Base-by-base conservation (phyloP, 371 early-diverging fungal species). In the Mycotypha africana region DNA sequence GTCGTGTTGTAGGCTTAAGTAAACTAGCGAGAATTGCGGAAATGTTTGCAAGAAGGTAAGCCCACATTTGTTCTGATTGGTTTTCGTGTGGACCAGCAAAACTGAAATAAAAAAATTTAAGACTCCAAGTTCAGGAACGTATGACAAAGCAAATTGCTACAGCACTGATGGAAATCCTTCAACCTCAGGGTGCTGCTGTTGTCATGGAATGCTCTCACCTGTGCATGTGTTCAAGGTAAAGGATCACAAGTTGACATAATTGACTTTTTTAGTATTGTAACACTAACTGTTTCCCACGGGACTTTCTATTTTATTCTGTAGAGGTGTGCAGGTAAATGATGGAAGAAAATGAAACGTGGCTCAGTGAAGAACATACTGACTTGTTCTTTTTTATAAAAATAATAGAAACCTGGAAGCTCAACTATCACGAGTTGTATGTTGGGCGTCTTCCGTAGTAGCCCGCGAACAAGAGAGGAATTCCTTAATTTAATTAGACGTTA, bases 1-100 rank as follows among this genome's bases (percentile, higher is more conserved):
- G 90, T 42, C 82, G 87, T 20, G 98, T 98, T 3, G 77, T 98
- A 38, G 99, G 99, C 16, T 76, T 98, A 46, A 90, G 91, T 70
- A 98, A 98, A 64, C 76, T 98, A 49, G 99, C 98, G 7, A 82
- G 99, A 25, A 85, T 98, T 43, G 97, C 99, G 4, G 99, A 98
- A 65, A 93, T 95, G 93, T 95, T 95, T 65, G 79, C 85, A 39
- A 85, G 97, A 57, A 58, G 70, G 65, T 69, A 54, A 33, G 15
- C 34, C 7, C 9, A 33, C 14, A 28, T 12, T 6, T 6, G 8
- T 28, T 28, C 30, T 28, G 8, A 6, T 28, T 6, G 6, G 8
- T 8, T 8, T 8, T 12, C 30, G 12, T 28, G 30, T 28, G 6
- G 6, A 8, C 12, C 12, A 6, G 6, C 12, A 28, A 6, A 12